phyloP scores from a whole-genome alignment of 1,139 yeast species.

The Yamadazyma triangularis region DNA sequence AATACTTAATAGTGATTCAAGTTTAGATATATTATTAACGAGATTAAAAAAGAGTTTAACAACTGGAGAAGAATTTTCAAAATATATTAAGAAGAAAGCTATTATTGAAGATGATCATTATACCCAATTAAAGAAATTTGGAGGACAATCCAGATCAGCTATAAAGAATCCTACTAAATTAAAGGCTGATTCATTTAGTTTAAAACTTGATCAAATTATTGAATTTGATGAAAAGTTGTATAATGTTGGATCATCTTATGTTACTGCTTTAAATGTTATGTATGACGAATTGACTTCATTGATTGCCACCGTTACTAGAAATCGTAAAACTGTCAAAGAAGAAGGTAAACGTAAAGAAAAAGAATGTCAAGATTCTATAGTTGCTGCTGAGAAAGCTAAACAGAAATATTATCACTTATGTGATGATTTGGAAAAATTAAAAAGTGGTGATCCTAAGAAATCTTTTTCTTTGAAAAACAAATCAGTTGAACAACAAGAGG shows the following conservation, averaged over 20 bases:
- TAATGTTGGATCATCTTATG: slow-evolving; percentile 71
- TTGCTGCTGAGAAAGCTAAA: slow-evolving; percentile 85
- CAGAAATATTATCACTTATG: slow-evolving; percentile 75
- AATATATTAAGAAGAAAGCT: slow-evolving; percentile 75
- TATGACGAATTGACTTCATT: slow-evolving; percentile 79
- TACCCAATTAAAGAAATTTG: slow-evolving; percentile 64
- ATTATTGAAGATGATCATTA: slow-evolving; percentile 76
- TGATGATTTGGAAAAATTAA: slow-evolving; percentile 79
- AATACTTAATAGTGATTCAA: slow-evolving; percentile 35
- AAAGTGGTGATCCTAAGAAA: slow-evolving; percentile 81
- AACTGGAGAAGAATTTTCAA: slow-evolving; percentile 81
- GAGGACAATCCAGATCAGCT: slow-evolving; percentile 49
- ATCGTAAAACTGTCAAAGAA: slow-evolving; percentile 75
- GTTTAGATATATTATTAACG: slow-evolving; percentile 60
- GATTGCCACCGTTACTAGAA: slow-evolving; percentile 60
- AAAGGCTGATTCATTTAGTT: slow-evolving; percentile 66
- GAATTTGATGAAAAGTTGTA: slow-evolving; percentile 73
- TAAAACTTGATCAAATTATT: slow-evolving; percentile 63
- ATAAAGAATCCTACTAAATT: slow-evolving; percentile 47
- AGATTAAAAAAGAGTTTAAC: slow-evolving; percentile 75
- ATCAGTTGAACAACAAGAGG: slow-evolving; percentile 87
- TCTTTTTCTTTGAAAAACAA: slow-evolving; percentile 74
- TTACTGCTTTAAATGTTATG: slow-evolving; percentile 78
- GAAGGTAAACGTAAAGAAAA: slow-evolving; percentile 78
- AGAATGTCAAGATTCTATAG: slow-evolving; percentile 76